Evolutionary conservation across 140 eudicot genomes (phyloP), one percentile per base, ranked within the genome.

Genomic region (Bidens hawaiensis): DNA sequence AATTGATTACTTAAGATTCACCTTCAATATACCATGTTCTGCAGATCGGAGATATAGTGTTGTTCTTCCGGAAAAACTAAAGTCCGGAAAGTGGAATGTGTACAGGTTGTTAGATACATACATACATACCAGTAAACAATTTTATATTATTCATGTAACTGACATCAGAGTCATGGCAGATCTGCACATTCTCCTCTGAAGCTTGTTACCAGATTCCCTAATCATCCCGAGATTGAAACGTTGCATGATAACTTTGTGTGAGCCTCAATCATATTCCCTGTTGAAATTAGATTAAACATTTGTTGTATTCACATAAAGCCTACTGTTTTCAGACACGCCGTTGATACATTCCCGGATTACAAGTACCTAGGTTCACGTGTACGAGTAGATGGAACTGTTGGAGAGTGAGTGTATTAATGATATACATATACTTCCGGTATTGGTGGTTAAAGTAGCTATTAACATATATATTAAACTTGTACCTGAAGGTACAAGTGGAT

Each of bases 361-460:
- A 91, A 91, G 75, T 91, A 91, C 76, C 61, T 91, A 77, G 98
- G 98, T 49, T 77, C 98, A 57, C 90, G 98, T 23, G 69, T 91
- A 53, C 78, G 95, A 26, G 79, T 78, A 46, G 98, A 91, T 84
- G 98, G 98, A 57, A 91, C 89, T 3, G 73, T 91, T 71, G 98
- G 96, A 77, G 98, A 87, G 98, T 91, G 77, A 75, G 98, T 84
- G 43, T 34, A 28, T 13, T 31, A 31, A 17, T 8, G 15, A 43
- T 15, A 16, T n/a, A n/a, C n/a, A n/a, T 15, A 17, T 12, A 50
- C 19, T 59, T 50, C 28, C 33, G 24, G 62, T 71, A 17, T 48
- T n/a, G 43, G 25, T 59, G 55, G 51, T 31, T 52, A 48, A 36
- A 33, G 23, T 34, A 48, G 34, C 5, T 42, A 22, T 58, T 25